Evolutionary conservation across 2,329 filamentous ascomycete genomes (phyloP).

Genomic region (Xylariomycetidae sp.): DNA sequence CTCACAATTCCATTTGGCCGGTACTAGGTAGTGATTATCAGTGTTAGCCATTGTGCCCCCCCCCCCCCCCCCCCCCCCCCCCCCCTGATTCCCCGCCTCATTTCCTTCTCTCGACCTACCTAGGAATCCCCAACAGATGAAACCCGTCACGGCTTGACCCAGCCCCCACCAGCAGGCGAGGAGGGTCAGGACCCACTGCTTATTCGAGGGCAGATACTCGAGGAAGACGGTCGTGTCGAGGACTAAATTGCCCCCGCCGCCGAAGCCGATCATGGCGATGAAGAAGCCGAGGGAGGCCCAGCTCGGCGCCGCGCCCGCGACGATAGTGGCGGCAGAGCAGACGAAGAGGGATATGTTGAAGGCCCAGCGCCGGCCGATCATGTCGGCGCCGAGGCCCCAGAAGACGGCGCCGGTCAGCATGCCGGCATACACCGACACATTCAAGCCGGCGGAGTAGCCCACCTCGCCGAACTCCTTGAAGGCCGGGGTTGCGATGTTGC

Average conservation of each 20-base stretch:
- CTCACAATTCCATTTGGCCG: slow-evolving; percentile 37
- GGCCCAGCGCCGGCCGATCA: slow-evolving; percentile 63
- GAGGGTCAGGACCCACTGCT: slow-evolving; percentile 62
- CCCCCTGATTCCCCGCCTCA: too few species aligned
- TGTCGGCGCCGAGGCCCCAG: slow-evolving; percentile 64
- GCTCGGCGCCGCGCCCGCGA: slow-evolving; percentile 62
- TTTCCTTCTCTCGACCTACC: too few species aligned
- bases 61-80: too few species aligned
- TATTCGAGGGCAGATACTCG: slow-evolving; percentile 42
- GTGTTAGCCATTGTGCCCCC: too few species aligned
- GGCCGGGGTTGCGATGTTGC: slow-evolving; percentile 55
- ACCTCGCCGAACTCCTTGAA: slow-evolving; percentile 53
- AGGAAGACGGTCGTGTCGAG: slow-evolving; percentile 53
- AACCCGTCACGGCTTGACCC: slow-evolving; percentile 42
- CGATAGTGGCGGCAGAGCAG: slow-evolving; percentile 55
- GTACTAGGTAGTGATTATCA: too few species aligned
- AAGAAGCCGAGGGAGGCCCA: slow-evolving; percentile 63
- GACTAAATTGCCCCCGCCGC: slow-evolving; percentile 59
- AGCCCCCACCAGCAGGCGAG: slow-evolving; percentile 53
- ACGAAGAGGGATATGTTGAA: slow-evolving; percentile 65
- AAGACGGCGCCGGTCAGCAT: slow-evolving; percentile 55
- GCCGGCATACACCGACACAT: slow-evolving; percentile 51
- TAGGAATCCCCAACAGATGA: slow-evolving; percentile 47
- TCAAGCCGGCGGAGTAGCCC: slow-evolving; percentile 53
- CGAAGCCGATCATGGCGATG: slow-evolving; percentile 58